These are phyloP conservation scores for Phytophthora tubulina DNA, from an alignment of 352 stramenopile genomes.

Conservation along the genomic window DNA sequence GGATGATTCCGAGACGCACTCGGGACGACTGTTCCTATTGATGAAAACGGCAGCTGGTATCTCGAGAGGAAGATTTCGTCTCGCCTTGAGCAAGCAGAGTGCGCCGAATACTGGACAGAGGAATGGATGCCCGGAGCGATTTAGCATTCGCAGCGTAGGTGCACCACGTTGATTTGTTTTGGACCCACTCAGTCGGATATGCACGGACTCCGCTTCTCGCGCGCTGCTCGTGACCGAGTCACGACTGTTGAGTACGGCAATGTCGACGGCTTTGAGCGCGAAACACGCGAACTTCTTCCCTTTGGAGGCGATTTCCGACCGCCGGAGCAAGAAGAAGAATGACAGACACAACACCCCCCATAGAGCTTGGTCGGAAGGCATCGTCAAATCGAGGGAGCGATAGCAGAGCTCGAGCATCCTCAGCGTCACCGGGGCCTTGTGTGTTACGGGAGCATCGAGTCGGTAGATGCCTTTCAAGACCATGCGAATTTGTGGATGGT, in stretches of 20 bases:
- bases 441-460: slow-evolving; percentile 1
- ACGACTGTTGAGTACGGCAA: neutral
- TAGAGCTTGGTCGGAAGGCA: slow-evolving; percentile 15
- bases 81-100: neutral
- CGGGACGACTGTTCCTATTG: neutral
- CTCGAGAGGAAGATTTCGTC: neutral
- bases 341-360: slow-evolving; percentile 22
- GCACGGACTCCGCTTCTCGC: neutral
- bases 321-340: slow-evolving; percentile 30
- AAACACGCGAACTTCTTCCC: slow-evolving; percentile 15
- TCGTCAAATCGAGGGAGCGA: neutral
- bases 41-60: slow-evolving; percentile 12
- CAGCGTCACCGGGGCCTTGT: slow-evolving; percentile 3
- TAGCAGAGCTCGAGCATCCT: slow-evolving; percentile 3
- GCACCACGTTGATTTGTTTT: slow-evolving; percentile 14
- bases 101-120: slow-evolving; percentile 14
- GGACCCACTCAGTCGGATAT: slow-evolving; percentile 9
- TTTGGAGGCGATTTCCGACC: slow-evolving; percentile 14
- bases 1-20: neutral
- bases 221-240: neutral
- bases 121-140: slow-evolving; percentile 2
- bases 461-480: slow-evolving; percentile 11
- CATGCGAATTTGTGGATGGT: slow-evolving; percentile 31
- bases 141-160: slow-evolving; percentile 11
- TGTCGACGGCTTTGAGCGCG: slow-evolving; percentile 1